Evolutionary conservation across 1,284 basidiomycete species (phyloP).

Genomic region (Austroboletus rostrupii): DNA sequence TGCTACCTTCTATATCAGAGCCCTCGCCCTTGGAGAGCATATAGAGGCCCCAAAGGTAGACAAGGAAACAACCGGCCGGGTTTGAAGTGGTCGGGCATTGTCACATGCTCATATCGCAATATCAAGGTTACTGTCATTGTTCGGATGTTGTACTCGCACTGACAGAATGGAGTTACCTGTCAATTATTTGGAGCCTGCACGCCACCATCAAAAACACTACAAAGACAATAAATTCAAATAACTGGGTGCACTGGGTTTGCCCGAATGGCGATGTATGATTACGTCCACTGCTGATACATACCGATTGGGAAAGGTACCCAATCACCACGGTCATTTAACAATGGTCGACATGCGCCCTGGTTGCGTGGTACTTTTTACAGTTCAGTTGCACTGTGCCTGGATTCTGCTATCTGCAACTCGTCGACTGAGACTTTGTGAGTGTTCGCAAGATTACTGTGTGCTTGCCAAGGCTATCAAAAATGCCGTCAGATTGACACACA

Average conservation of each 20-base stretch:
- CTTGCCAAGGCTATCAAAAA: slow-evolving; percentile 42
- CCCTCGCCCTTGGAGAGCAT: slow-evolving; percentile 58
- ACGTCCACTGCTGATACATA: slow-evolving; percentile 32
- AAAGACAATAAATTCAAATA: no score
- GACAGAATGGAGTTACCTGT: background rate
- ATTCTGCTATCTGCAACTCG: slow-evolving; percentile 6
- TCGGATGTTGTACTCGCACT: background rate
- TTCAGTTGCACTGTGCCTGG: background rate
- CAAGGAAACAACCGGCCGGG: slow-evolving; percentile 53
- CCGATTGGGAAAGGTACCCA: slow-evolving; percentile 71
- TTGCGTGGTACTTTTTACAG: background rate
- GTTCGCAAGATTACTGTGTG: slow-evolving; percentile 41
- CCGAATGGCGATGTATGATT: no score
- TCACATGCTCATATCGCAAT: background rate
- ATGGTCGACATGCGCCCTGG: slow-evolving; percentile 4
- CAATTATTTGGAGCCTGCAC: slow-evolving; percentile 11
- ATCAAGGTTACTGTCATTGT: background rate
- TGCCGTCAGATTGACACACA: background rate
- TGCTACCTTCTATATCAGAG: slow-evolving; percentile 59
- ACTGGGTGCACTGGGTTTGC: no score
- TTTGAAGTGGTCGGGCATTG: slow-evolving; percentile 36
- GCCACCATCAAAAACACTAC: no score
- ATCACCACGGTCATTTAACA: slow-evolving; percentile 36
- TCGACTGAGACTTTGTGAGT: slow-evolving; percentile 40
- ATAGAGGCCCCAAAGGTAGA: slow-evolving; percentile 65